Percentiles rank a stretch among this genome's conserved stretches.
phyloP scores from a whole-genome alignment of 2,329 filamentous ascomycete species.

The Exserohilum rostratum region DNA sequence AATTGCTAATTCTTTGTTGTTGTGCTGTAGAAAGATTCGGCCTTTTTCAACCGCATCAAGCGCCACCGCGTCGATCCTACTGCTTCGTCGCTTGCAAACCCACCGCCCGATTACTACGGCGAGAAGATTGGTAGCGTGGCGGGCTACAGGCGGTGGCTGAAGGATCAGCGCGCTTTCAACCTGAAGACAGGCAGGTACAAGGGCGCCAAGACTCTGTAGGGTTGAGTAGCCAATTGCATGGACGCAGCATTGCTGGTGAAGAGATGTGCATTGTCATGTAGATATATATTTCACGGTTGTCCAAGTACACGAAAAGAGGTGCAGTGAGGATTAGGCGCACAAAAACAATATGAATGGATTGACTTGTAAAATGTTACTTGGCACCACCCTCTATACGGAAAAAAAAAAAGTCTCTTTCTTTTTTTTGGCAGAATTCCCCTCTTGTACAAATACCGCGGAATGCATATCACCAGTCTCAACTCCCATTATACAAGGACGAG shows the following conservation, averaged over 20 bases:
- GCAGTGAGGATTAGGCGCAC: not conserved
- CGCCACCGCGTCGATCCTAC: constrained; percentile 90
- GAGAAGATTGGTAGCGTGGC: constrained; percentile 95
- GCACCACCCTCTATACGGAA: not conserved
- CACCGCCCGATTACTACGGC: constrained; percentile 96
- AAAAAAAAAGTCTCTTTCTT: not conserved
- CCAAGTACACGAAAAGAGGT: no score
- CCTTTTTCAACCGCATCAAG: constrained; percentile 91
- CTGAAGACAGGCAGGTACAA: constrained; percentile 70
- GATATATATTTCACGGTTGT: no score
- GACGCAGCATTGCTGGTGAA: not conserved
- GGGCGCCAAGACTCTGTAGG: constrained; percentile 9
- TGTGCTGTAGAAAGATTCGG: constrained; percentile 78
- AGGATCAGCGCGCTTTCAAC: constrained; percentile 96
- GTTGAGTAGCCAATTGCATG: not conserved
- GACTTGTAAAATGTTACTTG: not conserved
- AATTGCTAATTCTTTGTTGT: constrained; percentile 40
- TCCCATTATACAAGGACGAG: no score
- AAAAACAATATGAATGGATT: not conserved
- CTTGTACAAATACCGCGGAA: no score
- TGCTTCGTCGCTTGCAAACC: constrained; percentile 87
- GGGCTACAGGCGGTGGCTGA: constrained; percentile 93
- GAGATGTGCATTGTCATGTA: not conserved
- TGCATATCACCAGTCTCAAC: no score
- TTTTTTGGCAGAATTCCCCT: not conserved